A percentile compares a stretch with the other conserved stretches of the same genome.
Conservation (phyloP, 768 basidiomycete genomes). For the Leccinum barrowsii region DNA sequence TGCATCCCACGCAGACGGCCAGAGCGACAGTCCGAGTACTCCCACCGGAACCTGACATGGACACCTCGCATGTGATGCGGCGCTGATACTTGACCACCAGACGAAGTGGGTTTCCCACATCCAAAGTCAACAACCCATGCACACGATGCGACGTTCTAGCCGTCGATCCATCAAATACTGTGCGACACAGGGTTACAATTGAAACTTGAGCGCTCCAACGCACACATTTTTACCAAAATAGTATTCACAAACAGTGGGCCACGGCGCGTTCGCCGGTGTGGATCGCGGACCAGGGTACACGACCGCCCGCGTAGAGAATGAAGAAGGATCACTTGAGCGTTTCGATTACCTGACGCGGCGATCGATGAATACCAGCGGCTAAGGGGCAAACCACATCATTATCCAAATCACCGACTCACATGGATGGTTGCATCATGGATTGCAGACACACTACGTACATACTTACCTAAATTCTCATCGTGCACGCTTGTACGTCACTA, state of each 20-base stretch:
- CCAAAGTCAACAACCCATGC: neutral
- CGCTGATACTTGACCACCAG: neutral
- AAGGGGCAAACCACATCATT: neutral
- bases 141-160: neutral
- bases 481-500: neutral
- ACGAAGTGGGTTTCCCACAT: neutral
- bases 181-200: neutral
- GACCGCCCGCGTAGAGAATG: neutral
- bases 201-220: neutral
- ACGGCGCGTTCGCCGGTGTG: neutral
- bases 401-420: neutral
- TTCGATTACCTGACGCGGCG: neutral
- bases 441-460: neutral
- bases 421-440: neutral
- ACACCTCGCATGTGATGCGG: neutral
- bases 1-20: neutral
- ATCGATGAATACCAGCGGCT: neutral
- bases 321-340: neutral
- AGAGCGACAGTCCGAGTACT: neutral
- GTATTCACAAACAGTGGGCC: neutral
- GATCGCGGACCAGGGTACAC: neutral
- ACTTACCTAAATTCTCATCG: neutral
- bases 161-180: neutral
- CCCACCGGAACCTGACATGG: neutral
- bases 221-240: neutral